These are phyloP conservation scores for Paracorniculantispora psalliotae DNA, from an alignment of 2,329 filamentous ascomycete species.

Conservation along the genomic window DNA sequence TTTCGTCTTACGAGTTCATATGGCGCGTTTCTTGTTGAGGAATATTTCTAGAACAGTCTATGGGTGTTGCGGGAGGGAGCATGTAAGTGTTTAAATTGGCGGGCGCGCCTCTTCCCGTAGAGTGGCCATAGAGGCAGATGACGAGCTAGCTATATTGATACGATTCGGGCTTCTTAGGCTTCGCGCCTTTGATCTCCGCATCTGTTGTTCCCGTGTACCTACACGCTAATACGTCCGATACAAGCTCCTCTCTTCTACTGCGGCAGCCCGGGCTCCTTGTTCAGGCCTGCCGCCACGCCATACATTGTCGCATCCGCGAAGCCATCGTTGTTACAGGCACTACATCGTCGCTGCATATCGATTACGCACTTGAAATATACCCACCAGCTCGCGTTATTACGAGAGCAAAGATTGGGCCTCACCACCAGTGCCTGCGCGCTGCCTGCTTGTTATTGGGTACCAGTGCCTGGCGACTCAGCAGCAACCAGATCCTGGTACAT, in stretches of 20 bases:
- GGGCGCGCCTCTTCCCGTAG: neutral
- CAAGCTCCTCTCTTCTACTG: neutral
- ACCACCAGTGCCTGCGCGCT: slow-evolving; percentile 2
- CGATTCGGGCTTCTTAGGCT: neutral
- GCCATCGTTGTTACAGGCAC: neutral
- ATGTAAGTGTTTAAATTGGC: neutral
- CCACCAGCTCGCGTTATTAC: neutral
- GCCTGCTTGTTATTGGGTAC: neutral
- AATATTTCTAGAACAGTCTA: slow-evolving; percentile 6
- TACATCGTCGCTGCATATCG: slow-evolving; percentile 5
- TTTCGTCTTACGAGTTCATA: neutral
- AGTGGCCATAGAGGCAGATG: too few relatives aligned
- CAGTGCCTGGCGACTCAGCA: neutral
- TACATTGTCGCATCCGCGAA: neutral
- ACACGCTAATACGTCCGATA: neutral
- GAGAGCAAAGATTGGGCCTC: slow-evolving; percentile 10
- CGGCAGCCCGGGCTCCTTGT: neutral
- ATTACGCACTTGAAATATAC: slow-evolving; percentile 9
- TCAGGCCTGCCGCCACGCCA: neutral
- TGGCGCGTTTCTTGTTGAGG: neutral
- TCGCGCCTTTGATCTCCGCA: neutral
- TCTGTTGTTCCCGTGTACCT: neutral
- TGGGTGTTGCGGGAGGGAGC: neutral
- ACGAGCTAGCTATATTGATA: neutral
- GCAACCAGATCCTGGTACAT: neutral